Conservation (phyloP, 1,139 yeast genomes). For the Candida sp. region DNA sequence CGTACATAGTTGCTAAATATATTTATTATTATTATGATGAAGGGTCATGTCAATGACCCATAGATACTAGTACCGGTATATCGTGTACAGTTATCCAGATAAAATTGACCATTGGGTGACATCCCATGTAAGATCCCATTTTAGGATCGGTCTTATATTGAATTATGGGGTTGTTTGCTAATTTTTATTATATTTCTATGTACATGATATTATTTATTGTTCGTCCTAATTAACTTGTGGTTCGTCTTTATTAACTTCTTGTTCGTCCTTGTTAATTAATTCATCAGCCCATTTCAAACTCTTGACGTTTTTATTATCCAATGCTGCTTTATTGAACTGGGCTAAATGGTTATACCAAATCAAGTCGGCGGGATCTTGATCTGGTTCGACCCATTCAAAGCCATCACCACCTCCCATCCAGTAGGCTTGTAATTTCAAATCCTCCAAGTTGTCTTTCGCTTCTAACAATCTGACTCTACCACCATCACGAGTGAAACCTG, state of each 20-base stretch:
- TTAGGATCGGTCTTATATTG: too few relatives aligned
- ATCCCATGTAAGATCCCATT: too few relatives aligned
- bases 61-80: too few relatives aligned
- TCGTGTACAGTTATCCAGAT: too few relatives aligned
- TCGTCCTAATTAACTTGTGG: not conserved
- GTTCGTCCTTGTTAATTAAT: conserved; percentile 18
- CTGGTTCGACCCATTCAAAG: conserved; percentile 79
- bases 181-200: not conserved
- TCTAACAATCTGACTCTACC: conserved; percentile 37
- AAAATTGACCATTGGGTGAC: too few relatives aligned
- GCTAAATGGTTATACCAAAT: conserved; percentile 46
- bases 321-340: conserved; percentile 17
- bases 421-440: conserved; percentile 63
- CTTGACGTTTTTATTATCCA: conserved; percentile 14
- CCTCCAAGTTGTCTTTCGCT: conserved; percentile 45
- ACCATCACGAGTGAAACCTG: conserved; percentile 37
- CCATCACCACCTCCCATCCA: conserved; percentile 79
- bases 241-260: too few relatives aligned
- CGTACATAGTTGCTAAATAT: too few relatives aligned
- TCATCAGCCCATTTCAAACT: conserved; percentile 37
- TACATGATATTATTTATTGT: not conserved
- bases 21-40: too few relatives aligned
- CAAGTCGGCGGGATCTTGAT: conserved; percentile 72
- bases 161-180: too few relatives aligned
- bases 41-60: too few relatives aligned